Evolutionary conservation across 1,284 basidiomycete species (phyloP).

Genomic region (Fomes fomentarius): DNA sequence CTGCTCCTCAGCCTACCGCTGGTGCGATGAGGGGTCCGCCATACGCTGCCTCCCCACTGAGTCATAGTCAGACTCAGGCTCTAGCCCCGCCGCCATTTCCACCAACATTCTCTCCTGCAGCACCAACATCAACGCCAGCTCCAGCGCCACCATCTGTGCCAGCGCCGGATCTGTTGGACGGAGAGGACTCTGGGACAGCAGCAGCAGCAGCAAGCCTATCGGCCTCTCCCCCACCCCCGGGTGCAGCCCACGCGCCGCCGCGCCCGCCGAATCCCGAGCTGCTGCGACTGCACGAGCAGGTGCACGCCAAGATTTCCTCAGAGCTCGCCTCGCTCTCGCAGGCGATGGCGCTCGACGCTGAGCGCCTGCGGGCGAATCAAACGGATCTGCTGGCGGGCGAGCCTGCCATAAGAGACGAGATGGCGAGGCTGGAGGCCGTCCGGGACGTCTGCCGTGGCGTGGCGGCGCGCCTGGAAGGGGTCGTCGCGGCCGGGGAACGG

Average conservation of each 20-base stretch:
- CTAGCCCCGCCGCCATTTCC: slow-evolving; percentile 31
- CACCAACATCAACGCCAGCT: slow-evolving; percentile 11
- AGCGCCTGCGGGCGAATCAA: slow-evolving; percentile 80
- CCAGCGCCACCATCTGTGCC: slow-evolving; percentile 32
- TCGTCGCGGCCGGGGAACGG: slow-evolving; percentile 67
- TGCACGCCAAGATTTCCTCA: slow-evolving; percentile 76
- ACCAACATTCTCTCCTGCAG: slow-evolving; percentile 22
- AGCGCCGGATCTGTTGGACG: slow-evolving; percentile 40
- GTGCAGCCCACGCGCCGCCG: slow-evolving; percentile 59
- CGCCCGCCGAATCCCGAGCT: slow-evolving; percentile 90
- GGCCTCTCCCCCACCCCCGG: slow-evolving; percentile 25
- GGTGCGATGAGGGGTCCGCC: slow-evolving; percentile 17
- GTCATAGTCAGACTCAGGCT: slow-evolving; percentile 11
- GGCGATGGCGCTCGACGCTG: slow-evolving; percentile 69
- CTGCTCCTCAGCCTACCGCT: slow-evolving; percentile 25
- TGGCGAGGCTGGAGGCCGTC: slow-evolving; percentile 94
- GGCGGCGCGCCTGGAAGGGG: slow-evolving; percentile 62
- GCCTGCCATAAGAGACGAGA: slow-evolving; percentile 94
- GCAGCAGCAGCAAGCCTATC: slow-evolving; percentile 13
- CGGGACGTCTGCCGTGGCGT: slow-evolving; percentile 88
- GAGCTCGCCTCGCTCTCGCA: slow-evolving; percentile 71
- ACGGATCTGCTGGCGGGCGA: slow-evolving; percentile 86
- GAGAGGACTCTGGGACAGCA: slow-evolving; percentile 37
- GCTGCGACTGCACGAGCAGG: slow-evolving; percentile 79
- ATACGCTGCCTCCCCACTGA: slow-evolving; percentile 18